Conservation (phyloP, 1,284 basidiomycete species). For the Exsudoporus floridanus region DNA sequence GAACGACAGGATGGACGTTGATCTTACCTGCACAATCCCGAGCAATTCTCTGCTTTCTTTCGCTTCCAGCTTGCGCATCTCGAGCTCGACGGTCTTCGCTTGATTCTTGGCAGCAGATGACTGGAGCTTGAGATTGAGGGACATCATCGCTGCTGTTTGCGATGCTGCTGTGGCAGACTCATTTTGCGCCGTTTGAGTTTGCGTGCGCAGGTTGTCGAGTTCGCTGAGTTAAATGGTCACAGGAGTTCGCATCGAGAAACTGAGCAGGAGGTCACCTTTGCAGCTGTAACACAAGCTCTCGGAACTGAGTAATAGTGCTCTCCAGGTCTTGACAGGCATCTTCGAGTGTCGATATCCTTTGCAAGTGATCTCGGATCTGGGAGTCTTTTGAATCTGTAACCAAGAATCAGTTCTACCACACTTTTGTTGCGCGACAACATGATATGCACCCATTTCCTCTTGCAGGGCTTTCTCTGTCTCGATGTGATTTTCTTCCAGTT, state of each 20-base stretch:
- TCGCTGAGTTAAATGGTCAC: constrained; percentile 55
- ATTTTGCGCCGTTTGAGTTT: constrained; percentile 80
- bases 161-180: constrained; percentile 76
- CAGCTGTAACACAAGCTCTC: constrained; percentile 82
- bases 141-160: constrained; percentile 83
- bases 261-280: constrained; percentile 58
- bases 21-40: constrained; percentile 59
- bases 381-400: constrained; percentile 67
- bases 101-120: constrained; percentile 87
- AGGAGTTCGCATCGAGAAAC: background rate
- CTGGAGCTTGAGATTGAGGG: constrained; percentile 89
- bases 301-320: constrained; percentile 84
- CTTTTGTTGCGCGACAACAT: background rate
- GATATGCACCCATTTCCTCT: constrained; percentile 76
- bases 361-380: constrained; percentile 65
- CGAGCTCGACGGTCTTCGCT: constrained; percentile 83
- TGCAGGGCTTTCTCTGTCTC: constrained; percentile 93
- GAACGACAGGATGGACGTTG: background rate
- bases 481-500: constrained; percentile 94
- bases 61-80: constrained; percentile 81
- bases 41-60: constrained; percentile 78
- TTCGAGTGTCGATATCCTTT: constrained; percentile 68
- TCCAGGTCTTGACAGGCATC: constrained; percentile 84
- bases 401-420: background rate
- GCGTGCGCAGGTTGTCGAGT: constrained; percentile 75